Evolutionary conservation across 2,329 filamentous ascomycete species (phyloP), one percentile per base, ranked within the genome.

Genomic region (Pseudocercospora fuligena): DNA sequence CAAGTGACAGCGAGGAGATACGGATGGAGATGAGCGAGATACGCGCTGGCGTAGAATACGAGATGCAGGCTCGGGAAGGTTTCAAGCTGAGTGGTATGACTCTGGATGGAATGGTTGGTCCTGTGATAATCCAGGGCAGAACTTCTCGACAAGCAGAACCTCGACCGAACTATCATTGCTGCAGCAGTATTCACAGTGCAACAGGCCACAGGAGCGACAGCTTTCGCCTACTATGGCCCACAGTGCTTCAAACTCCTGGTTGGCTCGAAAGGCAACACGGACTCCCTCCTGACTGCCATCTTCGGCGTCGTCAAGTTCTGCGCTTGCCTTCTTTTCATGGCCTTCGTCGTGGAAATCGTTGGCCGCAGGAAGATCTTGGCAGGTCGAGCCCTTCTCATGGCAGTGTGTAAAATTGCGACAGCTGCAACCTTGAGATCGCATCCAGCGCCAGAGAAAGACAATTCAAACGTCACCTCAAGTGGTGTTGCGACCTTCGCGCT

Each of bases 201-300:
- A 68, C 84, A 86, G 66, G 83, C 84, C 3, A 87, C 84, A 1
- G 85, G 84, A 1, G 83, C 84, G 5, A 86, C 84, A 0, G 84
- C 85, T 0, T 81, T 86, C 69, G 84, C 84, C 12, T 86, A 86
- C 74, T 86, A 85, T 62, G 83, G 83, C 0, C 84, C 85, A 5
- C 84, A 87, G 70, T 86, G 85, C 74, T 86, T 87, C 73, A 80
- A 81, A 21, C 75, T 85, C 0, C 79, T 86, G 7, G 82, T 85
- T 14, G 83, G 82, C 12, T 73, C 76, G n/a, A 69, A 71, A 43
- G 80, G 79, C 0, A 78, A 82, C 53, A 76, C 78, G 40, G 80
- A 80, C 51, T 78, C 87, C 5, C 73, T 87, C 0, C 72, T 87
- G 7, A 86, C 83, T 0, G 84, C 82, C 3, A 83, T 86, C 62